Percentiles rank a stretch among this genome's conserved stretches.
phyloP scores from a whole-genome alignment of 2,329 filamentous ascomycete species.

The Phialocephala subalpina region DNA sequence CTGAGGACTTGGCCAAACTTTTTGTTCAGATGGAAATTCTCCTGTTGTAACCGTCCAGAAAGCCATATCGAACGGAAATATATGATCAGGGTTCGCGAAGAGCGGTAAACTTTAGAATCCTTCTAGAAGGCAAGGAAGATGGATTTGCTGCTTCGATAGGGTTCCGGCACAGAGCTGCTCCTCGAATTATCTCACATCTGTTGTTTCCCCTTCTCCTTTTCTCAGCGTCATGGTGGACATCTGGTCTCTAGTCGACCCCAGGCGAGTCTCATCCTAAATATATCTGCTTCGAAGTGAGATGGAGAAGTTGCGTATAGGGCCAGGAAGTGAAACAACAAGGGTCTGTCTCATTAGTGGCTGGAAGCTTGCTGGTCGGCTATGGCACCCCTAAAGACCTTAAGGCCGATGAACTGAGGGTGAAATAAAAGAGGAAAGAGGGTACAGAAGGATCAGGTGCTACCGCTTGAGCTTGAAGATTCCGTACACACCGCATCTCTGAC shows the following conservation, averaged over 20 bases:
- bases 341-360: constrained; percentile 20
- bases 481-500: constrained; percentile 19
- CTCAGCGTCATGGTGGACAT: not conserved
- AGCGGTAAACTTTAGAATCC: not conserved
- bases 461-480: constrained; percentile 1
- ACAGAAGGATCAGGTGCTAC: not conserved
- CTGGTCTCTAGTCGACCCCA: constrained; percentile 7
- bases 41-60: not conserved
- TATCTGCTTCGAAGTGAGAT: constrained; percentile 8
- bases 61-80: not conserved
- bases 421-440: not conserved
- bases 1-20: not conserved
- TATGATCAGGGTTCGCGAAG: not conserved
- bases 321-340: constrained; percentile 30
- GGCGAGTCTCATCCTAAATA: constrained; percentile 14
- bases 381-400: not conserved
- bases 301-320: constrained; percentile 7
- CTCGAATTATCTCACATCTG: not conserved
- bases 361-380: constrained; percentile 4
- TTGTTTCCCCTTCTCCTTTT: not conserved
- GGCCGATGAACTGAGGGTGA: constrained; percentile 5
- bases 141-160: not conserved
- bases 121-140: constrained; percentile 3
- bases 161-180: not conserved
- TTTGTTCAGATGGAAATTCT: not conserved